Evolutionary conservation across 345 rosid genomes (phyloP).

Genomic region (Isatis tinctoria): DNA sequence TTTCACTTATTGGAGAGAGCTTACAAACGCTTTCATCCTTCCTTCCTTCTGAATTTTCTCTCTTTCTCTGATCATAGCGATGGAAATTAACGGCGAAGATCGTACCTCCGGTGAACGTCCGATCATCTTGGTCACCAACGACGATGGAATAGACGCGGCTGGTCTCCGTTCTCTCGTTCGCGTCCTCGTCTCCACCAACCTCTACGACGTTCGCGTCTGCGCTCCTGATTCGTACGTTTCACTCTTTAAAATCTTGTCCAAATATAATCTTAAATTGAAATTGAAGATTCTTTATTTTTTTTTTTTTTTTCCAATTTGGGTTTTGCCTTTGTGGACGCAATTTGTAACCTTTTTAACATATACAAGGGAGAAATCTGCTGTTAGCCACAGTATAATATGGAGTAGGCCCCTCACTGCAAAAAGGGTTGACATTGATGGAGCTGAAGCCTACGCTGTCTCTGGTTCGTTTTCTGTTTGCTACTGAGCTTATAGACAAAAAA

Average conservation of each 20-base stretch:
- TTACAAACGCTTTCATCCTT: no score
- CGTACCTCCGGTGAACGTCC: constrained; percentile 31
- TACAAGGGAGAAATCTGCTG: constrained; percentile 69
- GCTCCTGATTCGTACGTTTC: constrained; percentile 81
- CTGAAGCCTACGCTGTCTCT: constrained; percentile 69
- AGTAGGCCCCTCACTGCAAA: constrained; percentile 58
- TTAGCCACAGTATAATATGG: constrained; percentile 84
- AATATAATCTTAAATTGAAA: not conserved
- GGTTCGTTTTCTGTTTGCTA: constrained; percentile 39
- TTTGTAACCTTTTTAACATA: no score
- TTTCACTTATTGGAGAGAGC: no score
- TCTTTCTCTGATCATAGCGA: constrained; percentile 3
- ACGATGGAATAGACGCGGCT: constrained; percentile 93
- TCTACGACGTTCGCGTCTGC: constrained; percentile 67
- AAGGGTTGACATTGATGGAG: constrained; percentile 58
- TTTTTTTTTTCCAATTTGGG: no score
- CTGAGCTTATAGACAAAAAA: not conserved
- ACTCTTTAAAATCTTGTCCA: not conserved
- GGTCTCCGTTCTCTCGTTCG: constrained; percentile 67
- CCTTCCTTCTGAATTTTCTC: not conserved
- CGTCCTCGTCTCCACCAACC: constrained; percentile 62
- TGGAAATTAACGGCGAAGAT: constrained; percentile 26
- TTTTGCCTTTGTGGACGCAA: not conserved
- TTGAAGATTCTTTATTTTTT: no score
- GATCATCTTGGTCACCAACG: constrained; percentile 74